These are phyloP conservation scores for Psilocybe cubensis DNA, from an alignment of 768 basidiomycete species.

Conservation along the genomic window DNA sequence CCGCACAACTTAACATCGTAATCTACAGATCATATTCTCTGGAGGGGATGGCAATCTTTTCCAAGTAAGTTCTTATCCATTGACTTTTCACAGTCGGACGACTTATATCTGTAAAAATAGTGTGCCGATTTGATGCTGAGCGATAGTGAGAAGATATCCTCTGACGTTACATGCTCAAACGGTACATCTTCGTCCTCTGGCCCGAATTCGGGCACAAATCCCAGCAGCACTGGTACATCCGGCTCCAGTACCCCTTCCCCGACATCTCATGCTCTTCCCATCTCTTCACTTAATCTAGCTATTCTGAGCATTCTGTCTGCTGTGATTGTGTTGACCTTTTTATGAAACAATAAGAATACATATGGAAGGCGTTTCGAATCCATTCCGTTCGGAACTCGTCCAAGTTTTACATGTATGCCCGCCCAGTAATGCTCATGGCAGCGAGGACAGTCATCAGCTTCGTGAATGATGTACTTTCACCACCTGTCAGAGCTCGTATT, in stretches of 20 bases:
- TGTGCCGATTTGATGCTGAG: constrained; percentile 82
- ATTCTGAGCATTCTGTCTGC: not conserved
- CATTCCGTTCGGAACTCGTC: not conserved
- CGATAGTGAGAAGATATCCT: constrained; percentile 50
- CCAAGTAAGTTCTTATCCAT: constrained; percentile 48
- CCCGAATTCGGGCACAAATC: not conserved
- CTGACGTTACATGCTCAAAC: constrained; percentile 29
- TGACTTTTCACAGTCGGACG: not conserved
- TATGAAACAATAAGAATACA: not conserved
- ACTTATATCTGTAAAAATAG: constrained; percentile 36
- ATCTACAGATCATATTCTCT: constrained; percentile 50
- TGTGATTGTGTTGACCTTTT: not conserved
- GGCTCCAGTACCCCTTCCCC: too few relatives aligned
- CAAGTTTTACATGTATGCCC: not conserved
- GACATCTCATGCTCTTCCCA: not conserved
- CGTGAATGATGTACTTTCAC: too few relatives aligned
- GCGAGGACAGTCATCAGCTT: not conserved
- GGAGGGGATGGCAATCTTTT: constrained; percentile 76
- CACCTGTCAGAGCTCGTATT: too few relatives aligned
- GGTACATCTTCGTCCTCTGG: constrained; percentile 14
- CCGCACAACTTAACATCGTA: not conserved
- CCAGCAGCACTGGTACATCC: not conserved
- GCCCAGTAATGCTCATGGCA: not conserved
- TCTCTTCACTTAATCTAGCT: not conserved
- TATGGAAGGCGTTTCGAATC: not conserved